phyloP scores from a whole-genome alignment of 805 yeast species.

The Yamadazyma phyllophila region DNA sequence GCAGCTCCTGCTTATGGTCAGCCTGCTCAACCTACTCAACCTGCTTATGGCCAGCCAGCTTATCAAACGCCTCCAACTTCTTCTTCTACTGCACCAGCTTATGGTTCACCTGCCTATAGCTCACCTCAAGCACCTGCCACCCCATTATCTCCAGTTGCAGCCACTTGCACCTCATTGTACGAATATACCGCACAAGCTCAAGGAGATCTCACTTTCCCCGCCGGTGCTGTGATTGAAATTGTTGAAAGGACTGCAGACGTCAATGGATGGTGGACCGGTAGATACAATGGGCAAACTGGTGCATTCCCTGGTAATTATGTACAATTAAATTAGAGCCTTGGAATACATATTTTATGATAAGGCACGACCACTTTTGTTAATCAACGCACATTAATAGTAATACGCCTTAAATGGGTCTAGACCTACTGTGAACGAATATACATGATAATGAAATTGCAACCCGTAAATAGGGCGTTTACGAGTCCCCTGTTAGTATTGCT shows the following conservation, averaged over 20 bases:
- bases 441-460: neutral
- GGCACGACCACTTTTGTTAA: neutral
- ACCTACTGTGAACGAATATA: neutral
- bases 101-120: slow-evolving; percentile 18
- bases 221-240: slow-evolving; percentile 83
- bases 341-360: neutral
- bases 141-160: slow-evolving; percentile 17
- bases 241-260: slow-evolving; percentile 78
- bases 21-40: too few species aligned
- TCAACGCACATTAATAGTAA: neutral
- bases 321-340: slow-evolving; percentile 47
- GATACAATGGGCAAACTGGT: slow-evolving; percentile 79
- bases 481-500: neutral
- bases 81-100: slow-evolving; percentile 17
- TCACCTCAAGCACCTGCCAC: slow-evolving; percentile 20
- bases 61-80: slow-evolving; percentile 13
- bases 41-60: slow-evolving; percentile 5
- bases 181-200: slow-evolving; percentile 91
- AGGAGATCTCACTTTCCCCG: slow-evolving; percentile 85
- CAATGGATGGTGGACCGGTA: slow-evolving; percentile 99
- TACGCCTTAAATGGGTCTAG: neutral
- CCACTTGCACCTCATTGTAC: slow-evolving; percentile 83
- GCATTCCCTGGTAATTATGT: slow-evolving; percentile 97
- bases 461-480: neutral
- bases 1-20: neutral